These are phyloP conservation scores for Musa acuminata DNA, from an alignment of 176 grass and related monocot species.

Conservation along the genomic window DNA sequence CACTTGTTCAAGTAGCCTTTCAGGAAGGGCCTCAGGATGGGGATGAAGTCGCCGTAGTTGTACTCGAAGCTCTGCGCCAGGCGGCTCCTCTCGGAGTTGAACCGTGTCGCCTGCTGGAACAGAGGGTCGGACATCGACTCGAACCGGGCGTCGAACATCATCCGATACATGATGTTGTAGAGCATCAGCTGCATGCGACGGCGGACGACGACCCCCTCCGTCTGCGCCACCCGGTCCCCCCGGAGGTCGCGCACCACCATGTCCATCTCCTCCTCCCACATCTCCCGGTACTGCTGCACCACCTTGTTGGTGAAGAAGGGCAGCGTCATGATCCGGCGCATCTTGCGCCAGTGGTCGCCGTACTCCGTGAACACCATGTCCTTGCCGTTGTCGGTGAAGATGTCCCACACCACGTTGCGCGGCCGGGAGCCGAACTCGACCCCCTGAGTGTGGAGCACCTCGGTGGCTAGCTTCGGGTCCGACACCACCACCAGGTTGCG, in stretches of 20 bases:
- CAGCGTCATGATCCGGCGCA: conserved; percentile 20
- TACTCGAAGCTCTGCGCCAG: conserved; percentile 27
- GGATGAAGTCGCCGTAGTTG: conserved; percentile 28
- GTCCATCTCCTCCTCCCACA: conserved; percentile 25
- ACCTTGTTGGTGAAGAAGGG: conserved; percentile 28
- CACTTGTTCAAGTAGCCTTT: conserved; percentile 17
- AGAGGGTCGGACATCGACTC: conserved; percentile 8
- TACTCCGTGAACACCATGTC: conserved; percentile 25
- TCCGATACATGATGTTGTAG: conserved; percentile 23
- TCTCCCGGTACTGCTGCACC: conserved; percentile 17
- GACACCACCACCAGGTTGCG: conserved; percentile 21
- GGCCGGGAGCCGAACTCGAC: conserved; percentile 22
- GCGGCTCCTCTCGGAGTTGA: conserved; percentile 21
- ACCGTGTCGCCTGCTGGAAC: conserved; percentile 17
- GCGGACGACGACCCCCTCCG: conserved; percentile 8
- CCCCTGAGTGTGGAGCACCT: conserved; percentile 22
- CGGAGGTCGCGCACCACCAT: neutral
- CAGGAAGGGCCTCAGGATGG: conserved; percentile 18
- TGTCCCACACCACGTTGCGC: conserved; percentile 22
- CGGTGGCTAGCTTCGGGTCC: conserved; percentile 13
- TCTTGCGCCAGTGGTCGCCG: conserved; percentile 28
- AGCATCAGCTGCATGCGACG: conserved; percentile 22
- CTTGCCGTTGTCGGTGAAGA: conserved; percentile 13
- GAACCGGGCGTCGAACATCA: conserved; percentile 23
- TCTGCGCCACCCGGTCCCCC: neutral